Evolutionary conservation across 192 early-diverging fungal genomes (phyloP).

Genomic region (Backusella mclennaniae): DNA sequence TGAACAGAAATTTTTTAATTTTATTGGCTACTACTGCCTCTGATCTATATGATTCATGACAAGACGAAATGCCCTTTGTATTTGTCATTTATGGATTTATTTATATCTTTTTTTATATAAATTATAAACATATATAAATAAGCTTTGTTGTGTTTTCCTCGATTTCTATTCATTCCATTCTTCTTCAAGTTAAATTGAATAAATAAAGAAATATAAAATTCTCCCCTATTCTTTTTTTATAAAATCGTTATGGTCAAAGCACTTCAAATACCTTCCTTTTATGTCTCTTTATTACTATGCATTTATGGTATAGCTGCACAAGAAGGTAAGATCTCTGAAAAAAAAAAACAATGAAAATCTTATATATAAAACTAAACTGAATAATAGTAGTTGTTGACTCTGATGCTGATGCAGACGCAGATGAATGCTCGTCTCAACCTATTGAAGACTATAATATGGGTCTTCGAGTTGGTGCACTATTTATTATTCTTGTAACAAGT

Average conservation of each 20-base stretch:
- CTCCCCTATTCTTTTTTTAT: not conserved
- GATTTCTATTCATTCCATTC: not conserved
- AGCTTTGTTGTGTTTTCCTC: not conserved
- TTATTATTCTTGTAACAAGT: slow-evolving; percentile 32
- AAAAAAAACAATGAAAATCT: not conserved
- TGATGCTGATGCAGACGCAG: not conserved
- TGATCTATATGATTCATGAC: not conserved
- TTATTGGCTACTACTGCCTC: not conserved
- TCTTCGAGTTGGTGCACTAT: slow-evolving; percentile 30
- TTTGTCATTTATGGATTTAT: not conserved
- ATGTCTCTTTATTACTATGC: not conserved
- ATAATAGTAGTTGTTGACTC: not conserved
- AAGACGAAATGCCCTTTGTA: not conserved
- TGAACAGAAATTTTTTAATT: slow-evolving; percentile 1
- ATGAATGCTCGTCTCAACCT: not conserved
- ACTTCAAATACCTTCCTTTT: not conserved
- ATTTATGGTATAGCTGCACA: not conserved
- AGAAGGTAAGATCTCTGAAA: not conserved
- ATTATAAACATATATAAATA: not conserved
- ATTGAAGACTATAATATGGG: slow-evolving; percentile 31
- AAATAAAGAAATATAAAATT: not conserved
- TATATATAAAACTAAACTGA: not conserved
- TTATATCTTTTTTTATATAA: not conserved
- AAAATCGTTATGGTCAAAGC: not conserved
- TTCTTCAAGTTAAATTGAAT: not conserved